phyloP scores from a whole-genome alignment of 2,329 filamentous ascomycete species.

The Sodiomyces alkalinus region DNA sequence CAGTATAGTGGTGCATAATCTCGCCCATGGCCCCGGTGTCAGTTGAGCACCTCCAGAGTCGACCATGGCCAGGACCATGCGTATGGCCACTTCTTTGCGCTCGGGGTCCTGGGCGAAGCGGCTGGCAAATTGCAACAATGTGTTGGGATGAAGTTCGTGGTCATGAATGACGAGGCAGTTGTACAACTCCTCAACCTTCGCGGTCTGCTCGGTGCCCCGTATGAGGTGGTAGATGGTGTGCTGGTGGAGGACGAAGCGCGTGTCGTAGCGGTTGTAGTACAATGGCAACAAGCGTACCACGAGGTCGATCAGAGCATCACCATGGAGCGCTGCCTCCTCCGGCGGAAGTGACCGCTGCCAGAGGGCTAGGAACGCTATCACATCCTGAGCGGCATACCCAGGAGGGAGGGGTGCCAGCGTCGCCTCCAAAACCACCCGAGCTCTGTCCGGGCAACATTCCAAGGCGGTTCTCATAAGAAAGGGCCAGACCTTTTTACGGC shows the following conservation, averaged over 20 bases:
- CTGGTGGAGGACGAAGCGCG: conserved; percentile 19
- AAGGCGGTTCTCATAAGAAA: conserved; percentile 20
- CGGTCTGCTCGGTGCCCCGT: background rate
- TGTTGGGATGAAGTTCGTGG: conserved; percentile 23
- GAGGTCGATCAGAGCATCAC: conserved; percentile 11
- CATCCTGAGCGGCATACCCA: conserved; percentile 22
- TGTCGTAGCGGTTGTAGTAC: conserved; percentile 9
- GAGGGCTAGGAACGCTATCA: conserved; percentile 16
- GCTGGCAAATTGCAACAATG: conserved; percentile 30
- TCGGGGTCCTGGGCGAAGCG: conserved; percentile 23
- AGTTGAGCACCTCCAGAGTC: conserved; percentile 24
- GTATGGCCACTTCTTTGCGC: conserved; percentile 26
- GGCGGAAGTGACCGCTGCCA: conserved; percentile 3
- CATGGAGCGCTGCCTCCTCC: conserved; percentile 1
- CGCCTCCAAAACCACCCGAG: conserved; percentile 18
- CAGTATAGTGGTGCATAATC: conserved; percentile 46
- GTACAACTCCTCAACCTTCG: conserved; percentile 16
- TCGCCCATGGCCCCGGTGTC: conserved; percentile 30
- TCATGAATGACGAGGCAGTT: conserved; percentile 14
- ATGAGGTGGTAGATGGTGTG: conserved; percentile 15
- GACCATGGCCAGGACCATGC: conserved; percentile 22
- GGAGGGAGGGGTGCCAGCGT: conserved; percentile 20
- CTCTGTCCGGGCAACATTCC: conserved; percentile 15
- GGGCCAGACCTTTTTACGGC: conserved; percentile 16
- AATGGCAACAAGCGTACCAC: conserved; percentile 2